Conservation (phyloP, 139 green algal genomes). For the Pleodorina starrii region DNA sequence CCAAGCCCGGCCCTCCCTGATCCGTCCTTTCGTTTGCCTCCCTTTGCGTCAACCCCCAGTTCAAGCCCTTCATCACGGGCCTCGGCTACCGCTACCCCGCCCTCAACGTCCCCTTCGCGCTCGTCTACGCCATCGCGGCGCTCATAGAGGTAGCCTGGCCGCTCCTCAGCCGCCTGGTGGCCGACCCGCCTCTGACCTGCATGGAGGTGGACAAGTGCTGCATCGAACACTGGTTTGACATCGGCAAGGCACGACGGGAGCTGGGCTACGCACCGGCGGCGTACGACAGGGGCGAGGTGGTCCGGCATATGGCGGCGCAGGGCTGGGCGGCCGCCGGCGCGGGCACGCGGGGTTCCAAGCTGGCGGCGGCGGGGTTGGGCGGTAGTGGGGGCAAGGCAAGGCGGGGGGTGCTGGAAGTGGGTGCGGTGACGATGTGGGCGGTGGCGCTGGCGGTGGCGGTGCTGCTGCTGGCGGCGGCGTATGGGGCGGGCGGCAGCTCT, state of each 20-base stretch:
- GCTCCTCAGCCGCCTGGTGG: neutral
- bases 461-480: neutral
- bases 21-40: too few species aligned
- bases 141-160: slow-evolving; percentile 16
- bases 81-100: slow-evolving; percentile 48
- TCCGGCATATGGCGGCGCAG: slow-evolving; percentile 23
- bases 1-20: too few species aligned
- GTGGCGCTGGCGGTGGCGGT: neutral
- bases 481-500: neutral
- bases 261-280: slow-evolving; percentile 18
- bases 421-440: neutral
- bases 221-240: slow-evolving; percentile 47
- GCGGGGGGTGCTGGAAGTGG: neutral
- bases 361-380: neutral
- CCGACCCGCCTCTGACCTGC: slow-evolving; percentile 23
- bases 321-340: slow-evolving; percentile 10
- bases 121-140: slow-evolving; percentile 9
- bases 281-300: slow-evolving; percentile 7
- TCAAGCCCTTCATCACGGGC: slow-evolving; percentile 49
- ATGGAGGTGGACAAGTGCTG: slow-evolving; percentile 47
- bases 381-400: neutral
- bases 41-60: too few species aligned
- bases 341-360: neutral
- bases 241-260: slow-evolving; percentile 20
- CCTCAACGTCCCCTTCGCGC: slow-evolving; percentile 34